Conservation (phyloP, 306 rosid species). For the Acacia confusa region DNA sequence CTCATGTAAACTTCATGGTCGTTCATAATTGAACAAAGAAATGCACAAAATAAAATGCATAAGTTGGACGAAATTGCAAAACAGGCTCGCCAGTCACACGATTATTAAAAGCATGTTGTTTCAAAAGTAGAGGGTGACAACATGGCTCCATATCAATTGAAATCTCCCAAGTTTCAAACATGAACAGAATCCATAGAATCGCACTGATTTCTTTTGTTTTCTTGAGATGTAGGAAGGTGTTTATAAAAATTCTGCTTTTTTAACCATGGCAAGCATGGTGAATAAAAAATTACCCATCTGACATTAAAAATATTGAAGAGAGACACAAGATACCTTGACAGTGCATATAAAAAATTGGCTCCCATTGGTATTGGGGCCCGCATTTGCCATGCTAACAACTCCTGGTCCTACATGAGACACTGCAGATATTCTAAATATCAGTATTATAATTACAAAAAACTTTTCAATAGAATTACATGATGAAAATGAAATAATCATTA, state of each 20-base stretch:
- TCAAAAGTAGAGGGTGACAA: neutral
- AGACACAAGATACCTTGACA: conserved; percentile 62
- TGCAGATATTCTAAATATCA: conserved; percentile 37
- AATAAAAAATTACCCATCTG: neutral
- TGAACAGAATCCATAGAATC: conserved; percentile 7
- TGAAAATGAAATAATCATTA: neutral
- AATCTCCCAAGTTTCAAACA: neutral
- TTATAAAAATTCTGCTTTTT: neutral
- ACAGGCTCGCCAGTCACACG: conserved; percentile 2
- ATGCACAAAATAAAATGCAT: conserved; percentile 12
- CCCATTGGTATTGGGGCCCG: conserved; percentile 97
- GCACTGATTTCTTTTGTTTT: neutral
- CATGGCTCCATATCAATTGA: neutral
- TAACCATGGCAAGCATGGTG: conserved; percentile 6
- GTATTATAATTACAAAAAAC: conserved; percentile 20
- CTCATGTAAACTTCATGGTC: neutral
- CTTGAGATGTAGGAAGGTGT: neutral
- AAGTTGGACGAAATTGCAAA: neutral
- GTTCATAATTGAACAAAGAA: conserved; percentile 1
- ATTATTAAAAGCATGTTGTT: neutral
- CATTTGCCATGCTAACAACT: conserved; percentile 96
- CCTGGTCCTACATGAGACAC: conserved; percentile 89
- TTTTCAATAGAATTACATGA: neutral
- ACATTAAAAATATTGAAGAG: conserved; percentile 10
- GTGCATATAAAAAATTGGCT: conserved; percentile 98